phyloP scores from a whole-genome alignment of 2,329 filamentous ascomycete species.

The Pseudocercospora crystallina region DNA sequence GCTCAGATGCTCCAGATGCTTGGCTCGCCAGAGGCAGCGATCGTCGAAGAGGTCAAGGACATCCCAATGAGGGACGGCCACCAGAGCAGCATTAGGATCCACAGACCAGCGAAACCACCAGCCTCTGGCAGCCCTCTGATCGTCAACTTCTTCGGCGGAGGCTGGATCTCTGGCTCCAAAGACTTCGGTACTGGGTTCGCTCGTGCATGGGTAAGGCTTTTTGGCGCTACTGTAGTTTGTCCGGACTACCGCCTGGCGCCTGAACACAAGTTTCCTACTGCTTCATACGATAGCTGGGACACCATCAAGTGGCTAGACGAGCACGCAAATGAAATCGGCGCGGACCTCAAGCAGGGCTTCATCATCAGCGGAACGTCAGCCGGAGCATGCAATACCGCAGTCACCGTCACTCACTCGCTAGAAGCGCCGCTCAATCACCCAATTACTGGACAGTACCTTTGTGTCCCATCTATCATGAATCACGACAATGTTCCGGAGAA shows the following conservation, averaged over 20 bases:
- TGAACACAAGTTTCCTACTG: constrained; percentile 47
- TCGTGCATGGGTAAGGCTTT: constrained; percentile 12
- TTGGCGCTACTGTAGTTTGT: constrained; percentile 8
- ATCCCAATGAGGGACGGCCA: constrained; percentile 40
- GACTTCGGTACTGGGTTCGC: constrained; percentile 19
- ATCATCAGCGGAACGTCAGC: constrained; percentile 49
- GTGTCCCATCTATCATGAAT: constrained; percentile 44
- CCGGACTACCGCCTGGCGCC: constrained; percentile 46
- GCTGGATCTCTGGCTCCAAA: constrained; percentile 25
- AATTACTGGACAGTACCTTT: constrained; percentile 42
- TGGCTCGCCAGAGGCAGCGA: constrained; percentile 3
- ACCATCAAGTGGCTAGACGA: constrained; percentile 35
- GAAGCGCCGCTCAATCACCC: constrained; percentile 43
- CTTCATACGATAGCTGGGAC: constrained; percentile 47
- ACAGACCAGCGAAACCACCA: constrained; percentile 25
- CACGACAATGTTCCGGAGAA: constrained; percentile 37
- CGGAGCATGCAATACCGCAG: constrained; percentile 42
- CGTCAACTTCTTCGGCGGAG: constrained; percentile 27
- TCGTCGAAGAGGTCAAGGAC: constrained; percentile 12
- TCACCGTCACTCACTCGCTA: constrained; percentile 41
- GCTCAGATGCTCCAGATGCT: constrained; percentile 2
- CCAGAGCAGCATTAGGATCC: constrained; percentile 36
- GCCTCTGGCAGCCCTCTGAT: constrained; percentile 23
- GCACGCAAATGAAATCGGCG: constrained; percentile 36
- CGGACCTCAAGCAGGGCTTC: constrained; percentile 46